Evolutionary conservation across 2,329 filamentous ascomycete species (phyloP).

Genomic region (Fusarium humuli): DNA sequence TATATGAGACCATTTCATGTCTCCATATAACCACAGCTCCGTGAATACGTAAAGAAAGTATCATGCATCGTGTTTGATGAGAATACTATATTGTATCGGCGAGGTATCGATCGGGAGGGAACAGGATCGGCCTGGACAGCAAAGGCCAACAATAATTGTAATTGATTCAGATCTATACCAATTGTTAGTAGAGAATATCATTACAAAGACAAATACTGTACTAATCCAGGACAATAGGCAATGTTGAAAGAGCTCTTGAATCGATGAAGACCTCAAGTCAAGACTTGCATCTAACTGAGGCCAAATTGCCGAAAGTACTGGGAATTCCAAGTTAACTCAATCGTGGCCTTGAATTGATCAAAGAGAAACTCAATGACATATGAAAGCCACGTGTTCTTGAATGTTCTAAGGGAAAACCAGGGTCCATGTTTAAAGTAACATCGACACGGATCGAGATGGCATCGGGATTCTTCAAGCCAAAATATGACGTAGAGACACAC

Average conservation of each 20-base stretch:
- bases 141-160: neutral
- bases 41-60: neutral
- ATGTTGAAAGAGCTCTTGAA: neutral
- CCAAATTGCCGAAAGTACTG: neutral
- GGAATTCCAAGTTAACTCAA: neutral
- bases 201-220: neutral
- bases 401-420: slow-evolving; percentile 2
- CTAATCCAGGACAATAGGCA: neutral
- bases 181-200: neutral
- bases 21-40: neutral
- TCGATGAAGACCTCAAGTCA: neutral
- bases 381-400: neutral
- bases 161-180: neutral
- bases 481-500: slow-evolving; percentile 14
- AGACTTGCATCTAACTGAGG: neutral
- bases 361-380: neutral
- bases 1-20: neutral
- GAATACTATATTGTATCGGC: neutral
- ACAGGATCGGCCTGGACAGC: neutral
- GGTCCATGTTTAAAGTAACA: slow-evolving; percentile 1
- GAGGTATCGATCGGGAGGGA: neutral
- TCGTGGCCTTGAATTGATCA: neutral
- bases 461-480: neutral
- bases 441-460: neutral
- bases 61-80: neutral